Percentiles rank a stretch among this genome's conserved stretches.
Conservation (phyloP, 192 early-diverging fungal genomes). For the Cladochytrium replicatum region DNA sequence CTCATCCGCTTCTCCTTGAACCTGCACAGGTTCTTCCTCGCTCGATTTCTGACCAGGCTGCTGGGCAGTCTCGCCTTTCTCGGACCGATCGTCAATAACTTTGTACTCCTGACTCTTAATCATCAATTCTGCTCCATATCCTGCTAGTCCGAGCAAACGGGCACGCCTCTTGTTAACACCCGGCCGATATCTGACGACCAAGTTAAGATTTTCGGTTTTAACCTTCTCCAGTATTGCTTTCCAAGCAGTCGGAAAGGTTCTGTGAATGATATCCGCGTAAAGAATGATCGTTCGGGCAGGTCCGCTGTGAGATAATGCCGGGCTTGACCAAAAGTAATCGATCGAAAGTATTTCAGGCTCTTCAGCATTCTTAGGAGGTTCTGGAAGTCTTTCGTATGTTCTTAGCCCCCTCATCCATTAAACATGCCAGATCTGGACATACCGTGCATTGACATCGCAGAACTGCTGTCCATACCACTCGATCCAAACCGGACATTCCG, state of each 20-base stretch:
- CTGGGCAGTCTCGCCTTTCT: constrained; percentile 14
- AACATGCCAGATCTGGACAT: constrained; percentile 19
- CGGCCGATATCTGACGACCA: constrained; percentile 61
- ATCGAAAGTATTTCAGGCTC: constrained; percentile 27
- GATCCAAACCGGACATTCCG: constrained; percentile 49
- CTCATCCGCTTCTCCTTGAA: neutral
- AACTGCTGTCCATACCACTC: constrained; percentile 61
- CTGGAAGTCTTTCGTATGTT: neutral
- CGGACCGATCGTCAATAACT: constrained; percentile 83
- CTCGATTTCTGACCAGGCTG: neutral
- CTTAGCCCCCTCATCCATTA: neutral
- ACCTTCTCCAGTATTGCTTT: constrained; percentile 37
- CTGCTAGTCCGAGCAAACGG: constrained; percentile 58
- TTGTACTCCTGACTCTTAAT: constrained; percentile 97
- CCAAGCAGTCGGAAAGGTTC: constrained; percentile 51
- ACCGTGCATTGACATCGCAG: constrained; percentile 42
- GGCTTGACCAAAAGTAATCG: constrained; percentile 47
- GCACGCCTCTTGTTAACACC: neutral
- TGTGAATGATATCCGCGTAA: constrained; percentile 63
- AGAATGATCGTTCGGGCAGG: constrained; percentile 40
- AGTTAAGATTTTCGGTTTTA: constrained; percentile 35
- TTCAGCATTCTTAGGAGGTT: constrained; percentile 18
- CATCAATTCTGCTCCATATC: constrained; percentile 88
- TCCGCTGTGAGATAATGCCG: neutral
- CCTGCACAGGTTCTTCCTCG: neutral